Percentiles rank a stretch among this genome's conserved stretches.
These are phyloP conservation scores for Coniochaeta ligniaria DNA, from an alignment of 2,329 filamentous ascomycete genomes.

Conservation along the genomic window DNA sequence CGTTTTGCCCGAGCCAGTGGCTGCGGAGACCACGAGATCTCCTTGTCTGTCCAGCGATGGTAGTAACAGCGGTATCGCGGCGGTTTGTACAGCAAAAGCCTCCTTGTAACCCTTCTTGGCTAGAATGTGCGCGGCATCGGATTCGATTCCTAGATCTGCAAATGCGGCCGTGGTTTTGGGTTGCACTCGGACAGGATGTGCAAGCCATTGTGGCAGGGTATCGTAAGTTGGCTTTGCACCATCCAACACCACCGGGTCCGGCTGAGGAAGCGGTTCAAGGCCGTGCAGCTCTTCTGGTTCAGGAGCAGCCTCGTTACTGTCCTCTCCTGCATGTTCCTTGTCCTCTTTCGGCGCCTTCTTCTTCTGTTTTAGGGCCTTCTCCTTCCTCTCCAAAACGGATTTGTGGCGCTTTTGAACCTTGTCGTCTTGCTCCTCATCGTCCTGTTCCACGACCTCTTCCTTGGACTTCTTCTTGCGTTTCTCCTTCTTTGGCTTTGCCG, in stretches of 20 bases:
- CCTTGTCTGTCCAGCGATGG: constrained; percentile 56
- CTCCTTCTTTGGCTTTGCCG: not conserved
- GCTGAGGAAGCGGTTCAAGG: constrained; percentile 76
- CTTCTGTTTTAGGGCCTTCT: constrained; percentile 42
- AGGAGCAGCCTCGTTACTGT: constrained; percentile 10
- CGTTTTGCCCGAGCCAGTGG: constrained; percentile 94
- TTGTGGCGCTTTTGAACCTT: constrained; percentile 33
- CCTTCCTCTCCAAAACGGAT: constrained; percentile 45
- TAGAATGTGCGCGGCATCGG: constrained; percentile 54
- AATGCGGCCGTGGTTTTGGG: constrained; percentile 56
- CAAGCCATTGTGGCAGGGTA: constrained; percentile 74
- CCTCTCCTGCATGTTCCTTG: constrained; percentile 15
- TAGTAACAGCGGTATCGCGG: constrained; percentile 72
- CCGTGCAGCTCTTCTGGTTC: constrained; percentile 50
- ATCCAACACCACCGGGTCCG: constrained; percentile 51
- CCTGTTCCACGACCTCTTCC: constrained; percentile 15
- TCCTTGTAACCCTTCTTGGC: constrained; percentile 60
- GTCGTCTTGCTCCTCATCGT: constrained; percentile 13
- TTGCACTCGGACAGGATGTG: constrained; percentile 63
- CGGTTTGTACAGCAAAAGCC: constrained; percentile 74
- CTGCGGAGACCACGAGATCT: constrained; percentile 84
- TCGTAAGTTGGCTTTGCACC: constrained; percentile 62
- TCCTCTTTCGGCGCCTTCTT: constrained; percentile 21
- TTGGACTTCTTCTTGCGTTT: constrained; percentile 20
- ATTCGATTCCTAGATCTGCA: constrained; percentile 51